Percentiles rank a stretch among this genome's conserved stretches.
phyloP scores from a whole-genome alignment of 208 protist species.

The Crithidia brevicula region DNA sequence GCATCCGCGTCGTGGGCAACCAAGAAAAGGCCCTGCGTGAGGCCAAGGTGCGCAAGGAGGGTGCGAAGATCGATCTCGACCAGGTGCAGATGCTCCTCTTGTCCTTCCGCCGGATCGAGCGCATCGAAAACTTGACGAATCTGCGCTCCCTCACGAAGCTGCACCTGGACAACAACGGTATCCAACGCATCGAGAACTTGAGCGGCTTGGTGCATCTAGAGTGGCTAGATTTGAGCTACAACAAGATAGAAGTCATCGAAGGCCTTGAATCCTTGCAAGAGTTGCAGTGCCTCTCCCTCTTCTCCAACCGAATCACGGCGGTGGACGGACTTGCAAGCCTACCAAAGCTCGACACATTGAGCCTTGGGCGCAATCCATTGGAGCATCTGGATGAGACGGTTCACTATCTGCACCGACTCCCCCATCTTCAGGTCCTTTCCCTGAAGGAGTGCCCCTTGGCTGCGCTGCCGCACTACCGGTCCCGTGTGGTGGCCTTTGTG shows the following conservation, averaged over 20 bases:
- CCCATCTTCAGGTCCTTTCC: slow-evolving; percentile 84
- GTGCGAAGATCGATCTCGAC: slow-evolving; percentile 59
- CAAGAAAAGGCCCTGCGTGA: slow-evolving; percentile 62
- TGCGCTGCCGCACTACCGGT: slow-evolving; percentile 62
- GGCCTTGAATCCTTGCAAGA: slow-evolving; percentile 83
- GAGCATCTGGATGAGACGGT: slow-evolving; percentile 84
- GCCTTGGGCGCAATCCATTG: slow-evolving; percentile 94
- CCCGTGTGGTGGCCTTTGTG: slow-evolving; percentile 76
- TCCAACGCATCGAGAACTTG: slow-evolving; percentile 92
- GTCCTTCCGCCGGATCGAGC: slow-evolving; percentile 69
- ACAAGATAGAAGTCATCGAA: slow-evolving; percentile 93
- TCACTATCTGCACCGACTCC: slow-evolving; percentile 79
- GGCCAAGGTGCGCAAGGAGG: slow-evolving; percentile 54
- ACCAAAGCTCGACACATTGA: slow-evolving; percentile 83
- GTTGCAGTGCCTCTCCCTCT: slow-evolving; percentile 91
- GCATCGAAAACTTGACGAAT: slow-evolving; percentile 92
- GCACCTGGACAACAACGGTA: slow-evolving; percentile 96
- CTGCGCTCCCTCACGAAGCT: slow-evolving; percentile 91
- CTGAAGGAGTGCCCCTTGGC: slow-evolving; percentile 73
- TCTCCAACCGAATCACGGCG: slow-evolving; percentile 82
- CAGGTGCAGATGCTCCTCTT: slow-evolving; percentile 71
- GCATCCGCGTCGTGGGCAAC: slow-evolving; percentile 72
- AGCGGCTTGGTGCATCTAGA: slow-evolving; percentile 80
- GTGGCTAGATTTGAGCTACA: slow-evolving; percentile 95
- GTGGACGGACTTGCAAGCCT: slow-evolving; percentile 78